Base-by-base conservation (phyloP, 768 basidiomycete species). In the Tephrocybe sp. region DNA sequence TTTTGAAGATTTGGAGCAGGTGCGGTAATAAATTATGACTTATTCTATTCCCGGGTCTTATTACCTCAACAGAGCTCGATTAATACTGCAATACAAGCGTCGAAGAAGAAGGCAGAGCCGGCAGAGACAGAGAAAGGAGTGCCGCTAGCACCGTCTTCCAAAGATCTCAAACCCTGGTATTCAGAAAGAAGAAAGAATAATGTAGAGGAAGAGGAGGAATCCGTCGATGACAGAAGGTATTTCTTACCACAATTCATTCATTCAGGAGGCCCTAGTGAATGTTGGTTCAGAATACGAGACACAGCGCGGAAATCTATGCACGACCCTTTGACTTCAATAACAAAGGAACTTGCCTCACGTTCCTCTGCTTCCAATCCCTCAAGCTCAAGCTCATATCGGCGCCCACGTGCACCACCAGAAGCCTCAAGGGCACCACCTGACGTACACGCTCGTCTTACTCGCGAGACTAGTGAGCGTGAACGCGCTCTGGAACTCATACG, bases 151-250 rank as follows among this genome's bases (percentile, higher is more conserved):
- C 91, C 91, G 0, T 77, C 80, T 3, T 77, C 73, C 4, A 86
- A 89, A 58, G 91, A 93, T 53, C 77, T 90, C 10, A 83, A 81
- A 19, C 89, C 90, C 4, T 93, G 90, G 90, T 93, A 93, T 63
- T 76, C 76, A 13, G 65, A 55, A 52, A 43, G 54, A 37, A 46
- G 38, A 11, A 44, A 23, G 23, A 49, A 54, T 27, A 42, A 18
- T n/a, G 24, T 34, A 8, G 61, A 58, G 19, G 61, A 64, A 18
- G 24, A 40, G 11, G 61, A 58, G 19, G 61, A 64, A 38, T 55
- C 58, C 4, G 22, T 53, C 10, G 57, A 65, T 44, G 61, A 69
- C 37, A 54, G 57, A 64, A 64, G 72, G 78, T 76, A 48, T 29
- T 65, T 52, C n/a, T n/a, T n/a, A n/a, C n/a, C n/a, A n/a, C n/a